Base-by-base conservation (phyloP, 139 green algal genomes). In the Volvox reticuliferus region DNA sequence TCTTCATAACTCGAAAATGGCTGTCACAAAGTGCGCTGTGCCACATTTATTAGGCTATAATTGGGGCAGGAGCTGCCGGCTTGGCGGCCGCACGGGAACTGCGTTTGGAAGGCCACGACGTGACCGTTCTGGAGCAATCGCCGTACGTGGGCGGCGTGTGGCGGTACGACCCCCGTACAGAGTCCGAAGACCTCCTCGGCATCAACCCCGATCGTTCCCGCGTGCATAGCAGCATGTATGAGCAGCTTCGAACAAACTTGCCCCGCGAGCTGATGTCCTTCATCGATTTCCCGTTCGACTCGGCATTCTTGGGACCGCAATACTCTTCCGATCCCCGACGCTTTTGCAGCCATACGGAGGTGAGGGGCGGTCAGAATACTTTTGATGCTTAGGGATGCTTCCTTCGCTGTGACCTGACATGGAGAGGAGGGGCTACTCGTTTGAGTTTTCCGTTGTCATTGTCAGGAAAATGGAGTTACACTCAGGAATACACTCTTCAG, bases 251-350 rank as follows among this genome's bases (percentile, higher is more conserved):
- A 13, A 98, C 96, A 30, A 98, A 98, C 92, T 93, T 98, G 50
- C 97, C 97, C 0, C 88, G 96, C 0, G 90, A 98, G 82, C 44
- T 98, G 1, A 99, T 99, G 97, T 79, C 80, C 0, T 98, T 93
- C 92, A 33, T 19, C 0, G 94, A 97, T 80, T 97, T 97, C 71
- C 95, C 96, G 18, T 97, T 98, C 88, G 75, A 79, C 17, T 55
- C 91, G 0, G 67, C 89, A n/a, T 65, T 85, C 21, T 88, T 96
- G 93, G 90, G 73, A 1, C 83, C 84, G 0, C 44, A 89, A 24
- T 75, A 91, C 69, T 88, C 80, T 35, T 67, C 69, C 3, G 96
- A 97, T 78, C 9, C 50, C 1, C 80, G 96, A 24, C 91, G 91
- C 62, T 97, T 94, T 87, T 93, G 83, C 87, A 71, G 85, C 35